phyloP scores from a whole-genome alignment of 352 stramenopile species.

The Phytophthora hybrid region DNA sequence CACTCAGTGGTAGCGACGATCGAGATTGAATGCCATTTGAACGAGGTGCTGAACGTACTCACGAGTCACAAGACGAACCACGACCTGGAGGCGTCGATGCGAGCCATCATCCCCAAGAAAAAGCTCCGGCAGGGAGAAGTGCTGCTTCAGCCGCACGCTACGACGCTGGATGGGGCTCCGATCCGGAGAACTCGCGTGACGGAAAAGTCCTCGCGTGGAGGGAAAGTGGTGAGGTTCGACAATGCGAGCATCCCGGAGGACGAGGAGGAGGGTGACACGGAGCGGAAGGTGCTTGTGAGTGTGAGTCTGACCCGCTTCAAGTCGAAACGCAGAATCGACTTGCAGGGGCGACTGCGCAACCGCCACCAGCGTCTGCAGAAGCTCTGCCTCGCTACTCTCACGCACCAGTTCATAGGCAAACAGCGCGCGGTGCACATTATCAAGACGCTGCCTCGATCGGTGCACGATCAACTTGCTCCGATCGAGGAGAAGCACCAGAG shows the following conservation, averaged over 20 bases:
- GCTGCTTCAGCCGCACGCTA: constrained; percentile 38
- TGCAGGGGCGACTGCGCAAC: constrained; percentile 44
- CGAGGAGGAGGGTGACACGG: constrained; percentile 17
- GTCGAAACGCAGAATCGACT: constrained; percentile 39
- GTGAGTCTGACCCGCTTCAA: constrained; percentile 53
- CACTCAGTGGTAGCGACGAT: constrained; percentile 58
- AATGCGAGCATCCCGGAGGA: constrained; percentile 27
- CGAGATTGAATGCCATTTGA: constrained; percentile 67
- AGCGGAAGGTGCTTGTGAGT: constrained; percentile 49
- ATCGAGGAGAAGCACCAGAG: constrained; percentile 48
- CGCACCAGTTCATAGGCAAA: constrained; percentile 48
- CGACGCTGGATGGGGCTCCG: constrained; percentile 33
- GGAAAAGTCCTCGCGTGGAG: constrained; percentile 20
- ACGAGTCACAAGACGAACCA: constrained; percentile 53
- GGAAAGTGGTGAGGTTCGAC: constrained; percentile 31
- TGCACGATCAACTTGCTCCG: constrained; percentile 59
- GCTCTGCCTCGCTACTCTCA: constrained; percentile 52
- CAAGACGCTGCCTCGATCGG: constrained; percentile 61
- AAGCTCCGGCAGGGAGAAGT: constrained; percentile 46
- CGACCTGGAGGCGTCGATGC: constrained; percentile 59
- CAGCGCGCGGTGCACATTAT: constrained; percentile 64
- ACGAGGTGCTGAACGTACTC: constrained; percentile 71
- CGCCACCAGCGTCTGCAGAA: constrained; percentile 40
- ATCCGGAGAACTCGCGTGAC: constrained; percentile 18
- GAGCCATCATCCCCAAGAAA: constrained; percentile 46